Evolutionary conservation across 371 early-diverging fungal genomes (phyloP), one percentile per base, ranked within the genome.

Genomic region (Coemansia sp.): DNA sequence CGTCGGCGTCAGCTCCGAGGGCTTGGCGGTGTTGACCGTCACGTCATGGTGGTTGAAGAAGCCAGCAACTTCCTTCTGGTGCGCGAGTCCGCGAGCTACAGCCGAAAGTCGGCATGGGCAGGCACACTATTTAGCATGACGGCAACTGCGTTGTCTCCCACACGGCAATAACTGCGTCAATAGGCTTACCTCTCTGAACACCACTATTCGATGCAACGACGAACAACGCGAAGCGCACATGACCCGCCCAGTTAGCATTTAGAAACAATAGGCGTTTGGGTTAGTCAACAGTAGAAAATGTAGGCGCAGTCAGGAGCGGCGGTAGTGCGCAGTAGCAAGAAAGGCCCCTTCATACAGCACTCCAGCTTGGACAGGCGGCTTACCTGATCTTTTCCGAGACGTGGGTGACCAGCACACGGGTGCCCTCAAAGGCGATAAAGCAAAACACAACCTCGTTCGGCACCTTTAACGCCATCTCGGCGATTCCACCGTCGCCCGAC

Each of bases 331-430:
- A 48, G 38, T 49, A 59, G 38, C 14, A 29, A 4, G 12, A 31
- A 9, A 10, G 29, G 40, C 7, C 31, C n/a, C 14, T 38, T 39
- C 18, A 38, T 9, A n/a, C 14, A 55, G 32, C 14, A 42, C 12
- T 11, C 18, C 31, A 14, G 54, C 18, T 46, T 47, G 11, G 44
- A 31, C 24, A n/a, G n/a, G n/a, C 11, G 10, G 36, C 64, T 57
- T 68, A 64, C 72, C 72, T 72, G 53, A 72, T 68, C 48, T 72
- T 72, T 37, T 72, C 68, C 7, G 72, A 63, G 18, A 72, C 72
- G n/a, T 72, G 72, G 36, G 69, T 72, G 53, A 72, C 61, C 49
- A 72, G 60, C 60, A 72, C 69, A 16, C 59, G 57, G 14, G 72
- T 60, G 33, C 72, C 69, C 31, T 72, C 72, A 43, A 72, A 72